These are phyloP conservation scores for Ailanthus altissimus DNA, from an alignment of 345 rosid genomes.

Conservation along the genomic window DNA sequence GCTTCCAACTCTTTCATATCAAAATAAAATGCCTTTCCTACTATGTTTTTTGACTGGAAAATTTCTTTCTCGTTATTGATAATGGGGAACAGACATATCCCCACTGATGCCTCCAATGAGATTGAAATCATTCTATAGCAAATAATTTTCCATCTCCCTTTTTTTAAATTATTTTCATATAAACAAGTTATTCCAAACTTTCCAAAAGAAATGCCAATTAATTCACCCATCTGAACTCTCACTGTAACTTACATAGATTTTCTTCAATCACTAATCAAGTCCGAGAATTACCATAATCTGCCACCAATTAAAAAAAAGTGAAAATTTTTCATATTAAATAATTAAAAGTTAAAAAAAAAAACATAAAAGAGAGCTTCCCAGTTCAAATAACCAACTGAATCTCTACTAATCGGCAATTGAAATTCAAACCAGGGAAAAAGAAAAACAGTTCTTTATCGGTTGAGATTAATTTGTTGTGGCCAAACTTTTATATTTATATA, in stretches of 20 bases:
- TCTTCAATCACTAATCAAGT: neutral
- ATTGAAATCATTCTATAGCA: neutral
- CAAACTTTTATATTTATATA: neutral
- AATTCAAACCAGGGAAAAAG: neutral
- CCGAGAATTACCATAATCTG: neutral
- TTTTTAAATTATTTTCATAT: neutral
- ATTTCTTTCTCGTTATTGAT: neutral
- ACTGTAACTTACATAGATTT: neutral
- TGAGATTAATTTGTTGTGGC: neutral
- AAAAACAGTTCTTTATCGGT: too few species aligned
- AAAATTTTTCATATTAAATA: neutral
- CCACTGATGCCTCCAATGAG: slow-evolving; percentile 12
- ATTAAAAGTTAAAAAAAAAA: neutral
- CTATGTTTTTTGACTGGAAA: neutral
- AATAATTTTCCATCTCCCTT: neutral
- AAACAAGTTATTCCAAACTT: neutral
- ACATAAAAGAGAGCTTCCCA: neutral
- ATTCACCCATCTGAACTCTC: neutral
- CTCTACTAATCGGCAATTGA: neutral
- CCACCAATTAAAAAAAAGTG: neutral
- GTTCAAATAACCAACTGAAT: neutral
- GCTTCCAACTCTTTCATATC: neutral
- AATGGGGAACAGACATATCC: neutral
- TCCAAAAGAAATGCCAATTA: neutral
- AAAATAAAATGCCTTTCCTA: neutral